These are phyloP conservation scores for Saccharomyces hybrid DNA, from an alignment of 1,139 yeast genomes.

Conservation along the genomic window DNA sequence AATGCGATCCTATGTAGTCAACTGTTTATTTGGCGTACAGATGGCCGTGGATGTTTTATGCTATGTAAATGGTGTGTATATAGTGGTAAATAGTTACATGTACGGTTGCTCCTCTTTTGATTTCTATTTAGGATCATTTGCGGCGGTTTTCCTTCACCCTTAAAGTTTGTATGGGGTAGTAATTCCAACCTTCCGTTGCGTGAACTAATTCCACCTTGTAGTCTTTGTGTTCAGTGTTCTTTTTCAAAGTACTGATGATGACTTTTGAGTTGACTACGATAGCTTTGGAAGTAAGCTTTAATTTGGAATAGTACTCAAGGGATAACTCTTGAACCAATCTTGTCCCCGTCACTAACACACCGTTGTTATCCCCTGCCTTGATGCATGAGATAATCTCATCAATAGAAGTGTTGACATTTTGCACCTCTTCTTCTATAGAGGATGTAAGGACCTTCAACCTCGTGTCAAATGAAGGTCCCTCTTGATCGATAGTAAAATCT, in stretches of 20 bases:
- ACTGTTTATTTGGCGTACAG: background rate
- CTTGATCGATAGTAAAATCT: slow-evolving; percentile 18
- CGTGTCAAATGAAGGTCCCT: slow-evolving; percentile 15
- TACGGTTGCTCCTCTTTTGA: background rate
- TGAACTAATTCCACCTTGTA: background rate
- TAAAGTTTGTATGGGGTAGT: background rate
- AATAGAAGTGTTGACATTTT: slow-evolving; percentile 13
- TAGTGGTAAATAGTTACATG: background rate
- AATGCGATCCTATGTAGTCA: background rate
- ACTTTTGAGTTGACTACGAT: slow-evolving; percentile 12
- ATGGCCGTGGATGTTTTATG: background rate
- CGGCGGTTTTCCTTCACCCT: background rate
- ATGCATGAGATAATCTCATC: slow-evolving; percentile 20
- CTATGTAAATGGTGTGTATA: background rate
- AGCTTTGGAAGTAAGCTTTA: slow-evolving; percentile 13
- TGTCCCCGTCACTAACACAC: slow-evolving; percentile 22
- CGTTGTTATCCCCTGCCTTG: slow-evolving; percentile 16
- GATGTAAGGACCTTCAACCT: slow-evolving; percentile 12
- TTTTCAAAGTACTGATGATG: slow-evolving; percentile 6
- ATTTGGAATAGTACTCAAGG: slow-evolving; percentile 23
- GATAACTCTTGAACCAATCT: slow-evolving; percentile 26
- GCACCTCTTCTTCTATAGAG: slow-evolving; percentile 18
- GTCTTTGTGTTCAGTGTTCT: background rate
- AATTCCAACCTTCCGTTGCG: background rate
- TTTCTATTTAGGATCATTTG: background rate